A percentile compares a stretch with the other conserved stretches of the same genome.
These are phyloP conservation scores for Solanum hybrid DNA, from an alignment of 305 asterid species.

Conservation along the genomic window DNA sequence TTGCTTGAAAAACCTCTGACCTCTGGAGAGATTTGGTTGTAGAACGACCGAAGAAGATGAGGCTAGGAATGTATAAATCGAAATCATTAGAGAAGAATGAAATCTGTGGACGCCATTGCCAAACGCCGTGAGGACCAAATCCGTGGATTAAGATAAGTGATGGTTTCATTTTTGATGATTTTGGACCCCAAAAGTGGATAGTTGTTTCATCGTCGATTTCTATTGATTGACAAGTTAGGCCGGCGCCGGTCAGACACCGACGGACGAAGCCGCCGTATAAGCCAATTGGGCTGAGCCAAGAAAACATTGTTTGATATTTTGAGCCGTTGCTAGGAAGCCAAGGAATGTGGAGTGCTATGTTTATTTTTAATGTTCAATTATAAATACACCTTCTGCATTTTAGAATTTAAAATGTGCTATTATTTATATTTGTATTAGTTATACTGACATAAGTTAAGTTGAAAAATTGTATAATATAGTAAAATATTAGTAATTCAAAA, in stretches of 20 bases:
- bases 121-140: constrained; percentile 57
- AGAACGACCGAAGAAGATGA: constrained; percentile 58
- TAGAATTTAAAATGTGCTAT: not conserved
- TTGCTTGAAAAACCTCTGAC: constrained; percentile 66
- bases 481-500: too few species aligned
- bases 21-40: constrained; percentile 34
- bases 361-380: not conserved
- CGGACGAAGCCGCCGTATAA: constrained; percentile 41
- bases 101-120: constrained; percentile 76
- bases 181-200: constrained; percentile 68
- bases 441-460: too few species aligned
- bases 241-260: constrained; percentile 38
- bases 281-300: constrained; percentile 53
- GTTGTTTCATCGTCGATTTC: constrained; percentile 49
- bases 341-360: not conserved
- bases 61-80: constrained; percentile 61
- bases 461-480: not conserved
- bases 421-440: too few species aligned
- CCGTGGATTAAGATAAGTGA: constrained; percentile 61
- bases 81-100: constrained; percentile 31
- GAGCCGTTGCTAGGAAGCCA: not conserved
- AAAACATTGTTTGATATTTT: constrained; percentile 12
- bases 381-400: not conserved
- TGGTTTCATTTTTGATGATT: constrained; percentile 30
- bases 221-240: constrained; percentile 37